A percentile compares a stretch with the other conserved stretches of the same genome.
Conservation (phyloP, 2,329 filamentous ascomycete genomes). For the Allantophomopsis lycopodina region DNA sequence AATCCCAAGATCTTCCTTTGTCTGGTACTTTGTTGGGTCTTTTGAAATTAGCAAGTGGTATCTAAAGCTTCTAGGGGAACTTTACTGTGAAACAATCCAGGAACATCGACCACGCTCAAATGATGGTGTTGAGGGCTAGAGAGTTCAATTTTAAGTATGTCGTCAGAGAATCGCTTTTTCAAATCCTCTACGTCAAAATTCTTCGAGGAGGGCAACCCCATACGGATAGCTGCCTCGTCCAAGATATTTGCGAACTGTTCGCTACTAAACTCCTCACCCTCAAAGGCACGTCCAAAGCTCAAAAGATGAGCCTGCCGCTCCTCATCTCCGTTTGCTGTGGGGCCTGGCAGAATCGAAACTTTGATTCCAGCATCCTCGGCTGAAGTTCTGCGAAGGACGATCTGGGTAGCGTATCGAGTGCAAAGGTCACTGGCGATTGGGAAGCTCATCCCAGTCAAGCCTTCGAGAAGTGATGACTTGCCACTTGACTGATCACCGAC, state of each 20-base stretch:
- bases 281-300: not conserved
- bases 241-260: conserved; percentile 1
- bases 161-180: conserved; percentile 1
- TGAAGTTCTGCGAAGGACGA: conserved; percentile 17
- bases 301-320: not conserved
- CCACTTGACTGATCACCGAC: conserved; percentile 24
- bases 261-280: not conserved
- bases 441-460: conserved; percentile 19
- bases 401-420: conserved; percentile 26
- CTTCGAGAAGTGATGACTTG: conserved; percentile 16
- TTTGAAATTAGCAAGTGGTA: not conserved
- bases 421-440: conserved; percentile 21
- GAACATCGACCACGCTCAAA: conserved; percentile 43
- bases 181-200: not conserved
- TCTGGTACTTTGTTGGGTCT: conserved; percentile 15
- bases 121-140: conserved; percentile 24
- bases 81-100: conserved; percentile 32
- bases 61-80: not conserved
- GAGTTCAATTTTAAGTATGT: conserved; percentile 1
- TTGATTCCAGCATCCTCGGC: not conserved
- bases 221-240: not conserved
- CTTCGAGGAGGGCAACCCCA: not conserved
- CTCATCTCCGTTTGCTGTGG: not conserved
- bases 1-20: conserved; percentile 23
- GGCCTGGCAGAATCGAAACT: conserved; percentile 2